Evolutionary conservation across 176 grass and related monocot genomes (phyloP).

Genomic region (Ananas comosus): DNA sequence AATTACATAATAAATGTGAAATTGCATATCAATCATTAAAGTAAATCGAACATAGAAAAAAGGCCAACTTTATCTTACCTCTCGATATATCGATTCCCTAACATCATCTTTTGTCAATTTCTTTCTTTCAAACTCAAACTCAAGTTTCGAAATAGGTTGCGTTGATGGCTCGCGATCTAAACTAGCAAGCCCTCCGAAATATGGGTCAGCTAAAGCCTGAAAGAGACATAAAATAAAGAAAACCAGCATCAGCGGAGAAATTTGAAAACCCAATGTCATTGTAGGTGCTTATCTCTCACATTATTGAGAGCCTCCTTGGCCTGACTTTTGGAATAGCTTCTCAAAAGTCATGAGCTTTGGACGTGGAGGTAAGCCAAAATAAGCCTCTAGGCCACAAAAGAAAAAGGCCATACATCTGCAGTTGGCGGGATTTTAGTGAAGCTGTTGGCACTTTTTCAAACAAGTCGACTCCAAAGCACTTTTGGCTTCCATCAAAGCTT

Average conservation of each 20-base stretch:
- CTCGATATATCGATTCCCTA: conserved; percentile 84
- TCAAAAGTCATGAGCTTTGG: too few relatives aligned
- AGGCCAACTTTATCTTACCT: conserved; percentile 40
- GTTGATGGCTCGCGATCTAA: conserved; percentile 51
- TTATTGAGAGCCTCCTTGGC: too few relatives aligned
- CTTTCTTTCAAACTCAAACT: conserved; percentile 88
- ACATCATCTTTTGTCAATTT: conserved; percentile 71
- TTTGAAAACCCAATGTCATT: not conserved
- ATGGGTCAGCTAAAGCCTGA: conserved; percentile 93
- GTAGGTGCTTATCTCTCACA: too few relatives aligned
- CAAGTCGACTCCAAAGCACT: too few relatives aligned
- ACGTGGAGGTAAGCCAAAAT: too few relatives aligned
- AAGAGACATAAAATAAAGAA: conserved; percentile 13
- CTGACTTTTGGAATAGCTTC: too few relatives aligned
- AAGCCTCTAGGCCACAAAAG: not conserved
- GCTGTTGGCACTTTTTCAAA: not conserved
- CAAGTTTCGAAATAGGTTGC: conserved; percentile 69
- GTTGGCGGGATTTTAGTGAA: too few relatives aligned
- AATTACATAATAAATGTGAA: conserved; percentile 16
- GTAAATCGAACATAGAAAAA: conserved; percentile 5
- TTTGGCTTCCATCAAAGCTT: too few relatives aligned
- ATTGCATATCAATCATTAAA: conserved; percentile 7
- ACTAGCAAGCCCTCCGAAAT: conserved; percentile 58
- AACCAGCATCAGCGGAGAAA: conserved; percentile 15
- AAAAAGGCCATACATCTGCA: not conserved